Evolutionary conservation across 768 basidiomycete genomes (phyloP).

Genomic region (Termitomyces sp.): DNA sequence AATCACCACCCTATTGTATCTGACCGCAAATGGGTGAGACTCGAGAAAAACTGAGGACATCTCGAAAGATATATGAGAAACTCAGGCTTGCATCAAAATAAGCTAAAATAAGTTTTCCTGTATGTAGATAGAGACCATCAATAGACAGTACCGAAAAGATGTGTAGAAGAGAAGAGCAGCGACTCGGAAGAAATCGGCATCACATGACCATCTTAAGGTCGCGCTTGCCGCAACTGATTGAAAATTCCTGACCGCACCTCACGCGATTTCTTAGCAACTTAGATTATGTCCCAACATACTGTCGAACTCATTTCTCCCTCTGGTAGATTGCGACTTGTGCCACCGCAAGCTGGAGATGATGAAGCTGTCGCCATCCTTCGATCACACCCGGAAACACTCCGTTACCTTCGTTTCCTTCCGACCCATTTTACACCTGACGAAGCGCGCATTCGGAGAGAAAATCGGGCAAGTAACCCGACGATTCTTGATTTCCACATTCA

Average conservation of each 20-base stretch:
- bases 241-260: neutral
- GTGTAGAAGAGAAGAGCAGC: no score
- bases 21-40: no score
- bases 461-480: conserved; percentile 23
- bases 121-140: no score
- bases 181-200: no score
- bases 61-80: no score
- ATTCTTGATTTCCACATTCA: conserved; percentile 34
- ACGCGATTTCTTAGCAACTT: neutral
- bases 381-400: conserved; percentile 30
- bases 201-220: no score
- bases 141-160: no score
- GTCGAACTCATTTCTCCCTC: conserved; percentile 25
- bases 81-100: no score
- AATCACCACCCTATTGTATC: no score
- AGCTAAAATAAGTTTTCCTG: no score
- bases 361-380: conserved; percentile 27
- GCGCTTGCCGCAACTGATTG: neutral
- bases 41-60: no score
- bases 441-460: conserved; percentile 26
- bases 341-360: conserved; percentile 30
- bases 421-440: conserved; percentile 28
- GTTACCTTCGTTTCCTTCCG: conserved; percentile 34
- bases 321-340: conserved; percentile 27
- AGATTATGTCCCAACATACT: conserved; percentile 23